These are phyloP conservation scores for Lachancea nothofagi DNA, from an alignment of 805 yeast species.

Conservation along the genomic window DNA sequence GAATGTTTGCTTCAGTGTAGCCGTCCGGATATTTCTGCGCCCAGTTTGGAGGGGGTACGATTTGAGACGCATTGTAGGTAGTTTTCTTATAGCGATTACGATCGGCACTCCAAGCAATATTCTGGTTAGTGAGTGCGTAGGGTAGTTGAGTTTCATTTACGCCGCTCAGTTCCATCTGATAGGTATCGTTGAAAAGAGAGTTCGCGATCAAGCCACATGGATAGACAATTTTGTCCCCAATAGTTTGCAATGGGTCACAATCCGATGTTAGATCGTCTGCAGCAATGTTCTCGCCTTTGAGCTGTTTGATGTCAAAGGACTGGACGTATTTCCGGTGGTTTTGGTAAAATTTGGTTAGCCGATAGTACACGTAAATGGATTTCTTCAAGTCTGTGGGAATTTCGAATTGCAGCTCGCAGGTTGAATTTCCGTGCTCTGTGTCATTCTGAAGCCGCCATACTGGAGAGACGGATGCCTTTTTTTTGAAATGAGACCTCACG, in stretches of 20 bases:
- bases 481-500: slow-evolving; percentile 56
- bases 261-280: slow-evolving; percentile 43
- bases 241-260: slow-evolving; percentile 34
- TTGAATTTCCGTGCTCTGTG: slow-evolving; percentile 29
- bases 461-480: slow-evolving; percentile 36
- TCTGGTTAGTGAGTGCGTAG: slow-evolving; percentile 44
- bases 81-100: slow-evolving; percentile 60
- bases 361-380: slow-evolving; percentile 75
- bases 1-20: slow-evolving; percentile 61
- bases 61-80: slow-evolving; percentile 48
- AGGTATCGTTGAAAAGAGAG: slow-evolving; percentile 73
- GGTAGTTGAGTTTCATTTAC: slow-evolving; percentile 28
- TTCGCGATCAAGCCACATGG: slow-evolving; percentile 87
- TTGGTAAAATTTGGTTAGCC: slow-evolving; percentile 84
- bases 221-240: slow-evolving; percentile 43
- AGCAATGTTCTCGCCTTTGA: slow-evolving; percentile 67
- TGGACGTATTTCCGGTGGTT: slow-evolving; percentile 92
- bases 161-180: slow-evolving; percentile 41
- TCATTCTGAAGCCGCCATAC: slow-evolving; percentile 57
- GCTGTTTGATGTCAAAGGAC: slow-evolving; percentile 73
- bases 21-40: slow-evolving; percentile 63
- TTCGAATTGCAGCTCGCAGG: slow-evolving; percentile 66
- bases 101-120: slow-evolving; percentile 71
- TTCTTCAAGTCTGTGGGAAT: slow-evolving; percentile 65
- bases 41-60: slow-evolving; percentile 87